phyloP scores from a whole-genome alignment of 2,329 filamentous ascomycete genomes.

The Zymoseptoria crescenta region DNA sequence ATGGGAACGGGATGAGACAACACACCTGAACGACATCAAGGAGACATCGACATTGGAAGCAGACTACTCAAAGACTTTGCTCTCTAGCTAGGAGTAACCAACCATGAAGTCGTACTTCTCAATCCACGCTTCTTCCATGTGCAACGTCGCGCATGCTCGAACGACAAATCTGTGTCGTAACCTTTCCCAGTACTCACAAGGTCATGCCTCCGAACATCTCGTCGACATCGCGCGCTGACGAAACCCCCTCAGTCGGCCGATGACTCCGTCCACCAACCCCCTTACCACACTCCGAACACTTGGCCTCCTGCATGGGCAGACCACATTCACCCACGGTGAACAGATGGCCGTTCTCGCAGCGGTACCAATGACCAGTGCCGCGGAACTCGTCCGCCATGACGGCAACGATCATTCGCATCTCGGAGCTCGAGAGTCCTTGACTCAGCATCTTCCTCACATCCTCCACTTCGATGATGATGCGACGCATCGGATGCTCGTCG shows the following conservation, averaged over 20 bases:
- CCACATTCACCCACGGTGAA: constrained; percentile 33
- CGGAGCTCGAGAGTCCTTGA: constrained; percentile 34
- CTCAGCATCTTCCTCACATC: constrained; percentile 39
- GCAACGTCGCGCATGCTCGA: background rate
- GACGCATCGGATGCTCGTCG: constrained; percentile 4
- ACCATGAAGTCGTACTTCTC: background rate
- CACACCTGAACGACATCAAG: background rate
- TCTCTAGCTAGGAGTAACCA: background rate
- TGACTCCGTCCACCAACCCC: constrained; percentile 51
- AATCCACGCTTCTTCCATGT: background rate
- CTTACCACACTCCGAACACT: constrained; percentile 56
- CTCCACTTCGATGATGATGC: constrained; percentile 40
- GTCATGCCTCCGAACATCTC: constrained; percentile 14
- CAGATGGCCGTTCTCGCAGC: constrained; percentile 49
- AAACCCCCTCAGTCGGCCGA: constrained; percentile 44
- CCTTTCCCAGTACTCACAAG: background rate
- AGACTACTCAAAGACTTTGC: background rate
- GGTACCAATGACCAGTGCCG: constrained; percentile 54
- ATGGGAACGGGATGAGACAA: background rate
- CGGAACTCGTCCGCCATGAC: constrained; percentile 41
- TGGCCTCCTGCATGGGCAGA: constrained; percentile 54
- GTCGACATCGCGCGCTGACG: constrained; percentile 45
- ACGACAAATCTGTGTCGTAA: background rate
- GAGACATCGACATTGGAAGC: background rate
- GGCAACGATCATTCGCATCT: constrained; percentile 43